Evolutionary conservation across 228 moss, liverwort and hornwort genomes (phyloP).

Genomic region (Sphagnum fallax): DNA sequence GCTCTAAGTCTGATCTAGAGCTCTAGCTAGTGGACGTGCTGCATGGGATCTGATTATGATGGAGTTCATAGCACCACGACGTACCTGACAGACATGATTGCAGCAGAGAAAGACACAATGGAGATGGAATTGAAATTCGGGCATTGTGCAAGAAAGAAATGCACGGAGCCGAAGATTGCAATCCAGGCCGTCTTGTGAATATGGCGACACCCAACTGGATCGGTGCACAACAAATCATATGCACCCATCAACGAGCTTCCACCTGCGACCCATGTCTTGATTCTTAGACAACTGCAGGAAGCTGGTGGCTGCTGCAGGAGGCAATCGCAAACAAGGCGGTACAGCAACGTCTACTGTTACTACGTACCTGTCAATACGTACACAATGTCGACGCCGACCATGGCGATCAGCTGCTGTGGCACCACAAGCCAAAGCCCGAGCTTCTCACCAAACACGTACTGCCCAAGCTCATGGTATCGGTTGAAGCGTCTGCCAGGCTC

Average conservation of each 20-base stretch:
- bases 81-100: slow-evolving; percentile 23
- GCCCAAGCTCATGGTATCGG: slow-evolving; percentile 23
- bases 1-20: no score
- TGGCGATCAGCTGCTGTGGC: not conserved
- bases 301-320: no score
- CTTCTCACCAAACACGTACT: slow-evolving; percentile 15
- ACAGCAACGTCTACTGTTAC: no score
- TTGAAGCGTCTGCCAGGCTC: slow-evolving; percentile 13
- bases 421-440: slow-evolving; percentile 20
- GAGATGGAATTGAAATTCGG: slow-evolving; percentile 24
- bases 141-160: slow-evolving; percentile 19
- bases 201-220: not conserved
- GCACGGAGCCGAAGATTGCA: slow-evolving; percentile 13
- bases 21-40: not conserved
- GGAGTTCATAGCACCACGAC: not conserved
- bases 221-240: slow-evolving; percentile 15
- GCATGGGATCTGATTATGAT: not conserved
- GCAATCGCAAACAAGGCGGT: no score
- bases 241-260: not conserved
- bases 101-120: slow-evolving; percentile 20
- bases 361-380: not conserved
- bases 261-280: no score
- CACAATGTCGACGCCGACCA: slow-evolving; percentile 11
- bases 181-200: slow-evolving; percentile 14
- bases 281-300: no score